These are phyloP conservation scores for Ogataea hybrid DNA, from an alignment of 1,139 yeast genomes.

Conservation along the genomic window DNA sequence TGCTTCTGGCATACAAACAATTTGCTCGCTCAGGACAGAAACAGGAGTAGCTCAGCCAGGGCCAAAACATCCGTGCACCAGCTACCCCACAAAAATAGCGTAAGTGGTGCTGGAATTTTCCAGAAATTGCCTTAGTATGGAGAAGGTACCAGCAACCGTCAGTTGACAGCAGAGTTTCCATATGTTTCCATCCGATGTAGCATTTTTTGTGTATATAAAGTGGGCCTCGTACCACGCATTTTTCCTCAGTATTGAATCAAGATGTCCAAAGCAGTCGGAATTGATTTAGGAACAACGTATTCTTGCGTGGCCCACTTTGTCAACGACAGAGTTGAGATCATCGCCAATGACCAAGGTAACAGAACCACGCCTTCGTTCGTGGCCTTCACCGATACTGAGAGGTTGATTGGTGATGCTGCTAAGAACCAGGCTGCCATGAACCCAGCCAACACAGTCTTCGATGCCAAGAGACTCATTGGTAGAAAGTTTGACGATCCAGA, in stretches of 20 bases:
- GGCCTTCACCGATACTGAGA: constrained; percentile 80
- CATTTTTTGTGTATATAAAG: constrained; percentile 2
- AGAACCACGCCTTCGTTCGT: constrained; percentile 92
- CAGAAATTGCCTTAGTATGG: constrained; percentile 4
- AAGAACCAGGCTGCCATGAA: constrained; percentile 89
- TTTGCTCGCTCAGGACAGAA: constrained; percentile 6
- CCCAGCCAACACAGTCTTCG: constrained; percentile 77
- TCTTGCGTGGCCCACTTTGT: constrained; percentile 79
- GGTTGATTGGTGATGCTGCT: constrained; percentile 92
- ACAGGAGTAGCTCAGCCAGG: neutral
- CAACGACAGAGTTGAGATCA: constrained; percentile 74
- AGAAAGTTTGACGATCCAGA: constrained; percentile 70
- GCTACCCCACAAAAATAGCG: constrained; percentile 3
- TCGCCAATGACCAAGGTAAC: constrained; percentile 95
- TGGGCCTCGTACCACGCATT: neutral
- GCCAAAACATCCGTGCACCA: constrained; percentile 1
- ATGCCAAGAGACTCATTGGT: constrained; percentile 85
- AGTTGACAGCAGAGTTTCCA: constrained; percentile 9
- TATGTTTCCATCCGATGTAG: constrained; percentile 7
- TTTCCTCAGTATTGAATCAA: constrained; percentile 1
- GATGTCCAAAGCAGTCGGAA: constrained; percentile 77
- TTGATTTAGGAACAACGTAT: constrained; percentile 83
- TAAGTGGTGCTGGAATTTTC: constrained; percentile 6
- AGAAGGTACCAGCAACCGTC: constrained; percentile 8
- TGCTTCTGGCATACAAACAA: constrained; percentile 45